These are phyloP conservation scores for Kurtzmaniella quercitrusa DNA, from an alignment of 1,139 yeast species.

Conservation along the genomic window DNA sequence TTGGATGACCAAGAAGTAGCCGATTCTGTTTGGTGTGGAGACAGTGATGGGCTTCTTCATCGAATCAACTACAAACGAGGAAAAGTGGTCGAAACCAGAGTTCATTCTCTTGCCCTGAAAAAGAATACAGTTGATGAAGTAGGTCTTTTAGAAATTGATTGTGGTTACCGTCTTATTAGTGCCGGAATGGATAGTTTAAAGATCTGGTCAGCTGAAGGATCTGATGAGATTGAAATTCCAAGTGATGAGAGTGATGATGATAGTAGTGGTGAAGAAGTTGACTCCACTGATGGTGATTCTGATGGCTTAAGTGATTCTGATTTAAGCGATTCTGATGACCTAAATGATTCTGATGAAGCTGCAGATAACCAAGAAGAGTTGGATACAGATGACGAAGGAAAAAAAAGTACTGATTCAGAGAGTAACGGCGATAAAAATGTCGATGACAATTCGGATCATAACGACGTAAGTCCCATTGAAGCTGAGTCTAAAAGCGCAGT, in stretches of 20 bases:
- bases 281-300: conserved; percentile 12
- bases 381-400: conserved; percentile 12
- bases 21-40: conserved; percentile 75
- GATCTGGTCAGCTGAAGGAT: conserved; percentile 54
- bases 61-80: conserved; percentile 65
- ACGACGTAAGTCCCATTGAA: conserved; percentile 8
- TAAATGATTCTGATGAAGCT: conserved; percentile 13
- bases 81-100: conserved; percentile 59
- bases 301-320: conserved; percentile 6
- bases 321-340: conserved; percentile 6
- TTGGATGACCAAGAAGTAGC: conserved; percentile 51
- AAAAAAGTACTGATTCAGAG: conserved; percentile 10
- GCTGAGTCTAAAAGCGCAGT: conserved; percentile 10
- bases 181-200: conserved; percentile 80
- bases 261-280: conserved; percentile 13
- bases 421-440: conserved; percentile 11
- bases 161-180: conserved; percentile 69
- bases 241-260: conserved; percentile 21
- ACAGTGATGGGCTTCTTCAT: conserved; percentile 74
- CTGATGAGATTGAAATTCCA: conserved; percentile 7
- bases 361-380: too few relatives aligned
- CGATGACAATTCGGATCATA: conserved; percentile 16
- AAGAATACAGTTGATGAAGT: conserved; percentile 55
- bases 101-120: conserved; percentile 53
- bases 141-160: conserved; percentile 70